These are phyloP conservation scores for Fusarium camptoceras DNA, from an alignment of 2,329 filamentous ascomycete species.

Conservation along the genomic window DNA sequence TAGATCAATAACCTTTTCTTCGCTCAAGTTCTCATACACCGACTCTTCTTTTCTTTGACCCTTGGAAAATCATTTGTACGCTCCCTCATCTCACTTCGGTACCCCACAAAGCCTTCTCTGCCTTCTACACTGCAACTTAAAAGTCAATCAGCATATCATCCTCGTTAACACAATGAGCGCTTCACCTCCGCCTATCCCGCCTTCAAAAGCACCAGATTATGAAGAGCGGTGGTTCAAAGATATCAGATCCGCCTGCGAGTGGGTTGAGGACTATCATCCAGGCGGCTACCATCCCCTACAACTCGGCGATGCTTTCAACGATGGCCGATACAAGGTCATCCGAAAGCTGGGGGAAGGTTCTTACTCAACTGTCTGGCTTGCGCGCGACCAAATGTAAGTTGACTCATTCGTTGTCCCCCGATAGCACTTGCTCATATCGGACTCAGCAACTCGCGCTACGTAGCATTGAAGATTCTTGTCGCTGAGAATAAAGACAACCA, in stretches of 20 bases:
- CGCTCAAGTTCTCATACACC: background rate
- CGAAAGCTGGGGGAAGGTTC: slow-evolving; percentile 60
- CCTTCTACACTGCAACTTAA: fast-evolving
- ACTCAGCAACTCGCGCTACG: slow-evolving; percentile 17
- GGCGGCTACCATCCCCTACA: slow-evolving; percentile 58
- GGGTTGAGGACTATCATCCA: slow-evolving; percentile 50
- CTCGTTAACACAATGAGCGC: background rate
- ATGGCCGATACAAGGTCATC: slow-evolving; percentile 56
- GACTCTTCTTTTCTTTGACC: no score
- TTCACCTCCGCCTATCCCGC: background rate
- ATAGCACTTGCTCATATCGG: background rate
- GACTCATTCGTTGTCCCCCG: slow-evolving; percentile 6
- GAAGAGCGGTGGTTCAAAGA: slow-evolving; percentile 42
- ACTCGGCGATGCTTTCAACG: slow-evolving; percentile 55
- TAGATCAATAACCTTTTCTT: background rate
- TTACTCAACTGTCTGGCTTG: slow-evolving; percentile 62
- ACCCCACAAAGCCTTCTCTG: no score
- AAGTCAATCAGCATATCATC: no score
- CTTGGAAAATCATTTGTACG: no score
- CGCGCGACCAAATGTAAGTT: slow-evolving; percentile 46
- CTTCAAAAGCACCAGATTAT: background rate
- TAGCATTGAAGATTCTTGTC: slow-evolving; percentile 9
- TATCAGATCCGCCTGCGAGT: slow-evolving; percentile 46
- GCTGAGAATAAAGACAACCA: slow-evolving; percentile 1
- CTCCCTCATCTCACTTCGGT: no score